Evolutionary conservation across 2,329 filamentous ascomycete genomes (phyloP), one percentile per base, ranked within the genome.

Genomic region (Fusarium falciforme): DNA sequence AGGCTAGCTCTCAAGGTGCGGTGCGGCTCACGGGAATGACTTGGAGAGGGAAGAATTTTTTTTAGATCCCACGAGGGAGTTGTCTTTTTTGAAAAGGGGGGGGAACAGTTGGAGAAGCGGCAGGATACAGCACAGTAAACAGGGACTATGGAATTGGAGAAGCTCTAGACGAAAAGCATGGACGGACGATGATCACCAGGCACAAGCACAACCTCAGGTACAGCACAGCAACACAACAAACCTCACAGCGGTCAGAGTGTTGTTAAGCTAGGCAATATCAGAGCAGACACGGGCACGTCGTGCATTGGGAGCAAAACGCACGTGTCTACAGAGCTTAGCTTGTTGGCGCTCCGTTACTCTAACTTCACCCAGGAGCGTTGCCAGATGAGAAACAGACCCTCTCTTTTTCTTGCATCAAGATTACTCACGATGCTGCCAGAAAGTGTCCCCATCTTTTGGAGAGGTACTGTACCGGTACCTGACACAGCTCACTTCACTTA

Each of bases 341-440:
- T 27, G 38, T 44, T 25, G 40, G n/a, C 20, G 40, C 3, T 10
- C 40, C 42, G 20, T 27, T 17, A 17, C 38, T 27, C 61, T 55
- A 55, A 17, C 58, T 67, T 71, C 71, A 73, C 71, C 71, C 71
- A 71, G 71, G 71, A 73, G 63, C 67, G 71, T 74, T 57, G 70
- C 54, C 64, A 67, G 49, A 70, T 61, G 29, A 60, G 60, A 49
- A 59, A 54, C 67, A 61, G 71, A 73, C 67, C 71, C 71, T 73
- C 71, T 72, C 58, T 20, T 44, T 47, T 67, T 64, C 55, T 73
- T 59, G 57, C 67, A 52, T 71, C 58, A 70, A 63, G 25, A 70
- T 55, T 54, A 71, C 66, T 71, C 71, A 73, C 71, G 71, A 73
- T 73, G 70, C 52, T 66, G 49, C 61, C 40, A 66, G 61, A 70